A percentile compares a stretch with the other conserved stretches of the same genome.
phyloP scores from a whole-genome alignment of 768 basidiomycete genomes.

The Suillus hirtellus region DNA sequence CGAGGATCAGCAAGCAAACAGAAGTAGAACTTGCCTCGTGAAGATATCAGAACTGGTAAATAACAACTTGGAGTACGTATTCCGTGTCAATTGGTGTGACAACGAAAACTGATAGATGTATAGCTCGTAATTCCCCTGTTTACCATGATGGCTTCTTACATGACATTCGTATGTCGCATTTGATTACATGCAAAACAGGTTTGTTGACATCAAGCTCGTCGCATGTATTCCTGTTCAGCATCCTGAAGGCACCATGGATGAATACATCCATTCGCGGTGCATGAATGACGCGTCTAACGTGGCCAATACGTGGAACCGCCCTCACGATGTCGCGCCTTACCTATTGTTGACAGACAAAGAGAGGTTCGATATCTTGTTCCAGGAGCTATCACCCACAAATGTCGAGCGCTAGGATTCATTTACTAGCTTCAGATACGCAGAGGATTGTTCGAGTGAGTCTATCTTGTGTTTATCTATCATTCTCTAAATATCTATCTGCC shows the following conservation, averaged over 20 bases:
- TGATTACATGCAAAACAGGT: background rate
- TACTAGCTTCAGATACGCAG: background rate
- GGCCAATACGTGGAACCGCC: background rate
- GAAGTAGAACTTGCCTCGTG: conserved; percentile 57
- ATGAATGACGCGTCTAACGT: background rate
- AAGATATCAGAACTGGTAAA: conserved; percentile 48
- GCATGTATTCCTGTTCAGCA: background rate
- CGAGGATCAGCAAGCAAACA: conserved; percentile 54
- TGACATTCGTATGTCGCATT: conserved; percentile 48
- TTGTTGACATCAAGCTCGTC: background rate
- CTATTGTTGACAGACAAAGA: background rate
- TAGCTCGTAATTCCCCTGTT: conserved; percentile 61
- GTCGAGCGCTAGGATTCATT: background rate
- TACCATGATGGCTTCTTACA: conserved; percentile 67
- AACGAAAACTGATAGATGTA: background rate
- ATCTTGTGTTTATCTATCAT: background rate
- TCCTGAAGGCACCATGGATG: background rate
- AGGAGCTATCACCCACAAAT: background rate
- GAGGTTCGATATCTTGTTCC: background rate
- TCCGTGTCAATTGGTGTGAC: background rate
- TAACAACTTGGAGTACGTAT: conserved; percentile 30
- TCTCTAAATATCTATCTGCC: background rate
- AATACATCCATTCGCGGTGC: background rate
- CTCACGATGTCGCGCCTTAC: background rate
- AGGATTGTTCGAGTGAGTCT: background rate